A percentile compares a stretch with the other conserved stretches of the same genome.
phyloP scores from a whole-genome alignment of 2,329 filamentous ascomycete genomes.

The Hypoxylon sp. region DNA sequence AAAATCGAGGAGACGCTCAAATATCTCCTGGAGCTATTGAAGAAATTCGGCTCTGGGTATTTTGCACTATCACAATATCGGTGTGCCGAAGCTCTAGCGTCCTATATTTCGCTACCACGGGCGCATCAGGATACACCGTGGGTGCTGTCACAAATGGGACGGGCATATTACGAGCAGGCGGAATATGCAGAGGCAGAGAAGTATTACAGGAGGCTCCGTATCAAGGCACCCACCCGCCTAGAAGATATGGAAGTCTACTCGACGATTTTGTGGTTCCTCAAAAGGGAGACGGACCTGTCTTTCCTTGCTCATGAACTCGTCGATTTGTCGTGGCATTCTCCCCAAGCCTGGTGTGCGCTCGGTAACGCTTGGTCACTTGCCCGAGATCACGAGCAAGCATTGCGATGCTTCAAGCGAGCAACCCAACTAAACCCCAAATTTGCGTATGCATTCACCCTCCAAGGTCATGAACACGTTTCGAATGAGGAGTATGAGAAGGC shows the following conservation, averaged over 20 bases:
- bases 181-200: slow-evolving; percentile 89
- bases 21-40: slow-evolving; percentile 84
- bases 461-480: slow-evolving; percentile 94
- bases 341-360: slow-evolving; percentile 95
- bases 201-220: slow-evolving; percentile 84
- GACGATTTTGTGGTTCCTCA: slow-evolving; percentile 98
- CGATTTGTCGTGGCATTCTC: slow-evolving; percentile 88
- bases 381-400: slow-evolving; percentile 92
- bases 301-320: slow-evolving; percentile 93
- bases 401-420: slow-evolving; percentile 94
- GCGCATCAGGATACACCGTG: slow-evolving; percentile 91
- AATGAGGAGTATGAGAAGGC: slow-evolving; percentile 99
- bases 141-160: slow-evolving; percentile 91
- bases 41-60: slow-evolving; percentile 85
- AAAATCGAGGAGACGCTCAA: slow-evolving; percentile 83
- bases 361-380: slow-evolving; percentile 96
- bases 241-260: slow-evolving; percentile 99
- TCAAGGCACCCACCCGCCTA: slow-evolving; percentile 83
- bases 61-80: slow-evolving; percentile 84
- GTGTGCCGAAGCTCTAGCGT: slow-evolving; percentile 81
- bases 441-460: slow-evolving; percentile 94
- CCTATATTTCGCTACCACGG: slow-evolving; percentile 78
- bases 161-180: slow-evolving; percentile 91
- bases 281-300: slow-evolving; percentile 90
- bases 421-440: slow-evolving; percentile 92